phyloP scores from a whole-genome alignment of 2,329 filamentous ascomycete species.

The Diaporthe amygdali region DNA sequence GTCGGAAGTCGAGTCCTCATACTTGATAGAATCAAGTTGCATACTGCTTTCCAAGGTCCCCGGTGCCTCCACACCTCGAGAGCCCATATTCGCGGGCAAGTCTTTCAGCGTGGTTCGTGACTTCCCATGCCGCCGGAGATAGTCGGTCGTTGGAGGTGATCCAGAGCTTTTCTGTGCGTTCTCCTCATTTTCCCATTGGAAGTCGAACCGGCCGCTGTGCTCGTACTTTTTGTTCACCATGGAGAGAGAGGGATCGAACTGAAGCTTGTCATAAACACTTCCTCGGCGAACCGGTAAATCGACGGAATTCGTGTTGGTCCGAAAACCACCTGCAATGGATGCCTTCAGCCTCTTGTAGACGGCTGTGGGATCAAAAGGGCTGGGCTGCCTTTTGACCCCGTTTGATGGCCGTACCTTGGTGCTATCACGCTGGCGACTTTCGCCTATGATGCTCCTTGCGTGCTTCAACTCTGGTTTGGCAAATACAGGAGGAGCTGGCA shows the following conservation, averaged over 20 bases:
- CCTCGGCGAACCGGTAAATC: slow-evolving; percentile 39
- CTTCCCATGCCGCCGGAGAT: slow-evolving; percentile 53
- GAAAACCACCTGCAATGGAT: slow-evolving; percentile 42
- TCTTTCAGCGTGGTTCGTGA: slow-evolving; percentile 43
- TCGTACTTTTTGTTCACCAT: slow-evolving; percentile 65
- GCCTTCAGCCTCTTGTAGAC: slow-evolving; percentile 64
- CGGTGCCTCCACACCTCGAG: slow-evolving; percentile 44
- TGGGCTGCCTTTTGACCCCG: slow-evolving; percentile 55
- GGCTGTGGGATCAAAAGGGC: slow-evolving; percentile 62
- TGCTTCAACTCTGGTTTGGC: slow-evolving; percentile 66
- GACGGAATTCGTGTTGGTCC: slow-evolving; percentile 28
- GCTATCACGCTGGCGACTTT: slow-evolving; percentile 37
- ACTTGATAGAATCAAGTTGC: slow-evolving; percentile 43
- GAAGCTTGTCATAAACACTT: slow-evolving; percentile 59
- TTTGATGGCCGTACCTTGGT: slow-evolving; percentile 34
- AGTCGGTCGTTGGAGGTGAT: slow-evolving; percentile 51
- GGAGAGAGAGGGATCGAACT: slow-evolving; percentile 58
- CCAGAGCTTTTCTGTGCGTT: slow-evolving; percentile 35
- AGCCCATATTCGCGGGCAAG: slow-evolving; percentile 39
- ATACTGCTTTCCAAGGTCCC: slow-evolving; percentile 41
- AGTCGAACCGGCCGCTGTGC: slow-evolving; percentile 60
- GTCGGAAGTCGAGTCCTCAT: slow-evolving; percentile 47
- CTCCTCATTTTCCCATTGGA: slow-evolving; percentile 39
- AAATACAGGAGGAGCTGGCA: slow-evolving; percentile 46
- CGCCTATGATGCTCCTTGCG: slow-evolving; percentile 58